These are phyloP conservation scores for Microbotryum silenes-acaulis DNA, from an alignment of 1,284 basidiomycete genomes.

Conservation along the genomic window DNA sequence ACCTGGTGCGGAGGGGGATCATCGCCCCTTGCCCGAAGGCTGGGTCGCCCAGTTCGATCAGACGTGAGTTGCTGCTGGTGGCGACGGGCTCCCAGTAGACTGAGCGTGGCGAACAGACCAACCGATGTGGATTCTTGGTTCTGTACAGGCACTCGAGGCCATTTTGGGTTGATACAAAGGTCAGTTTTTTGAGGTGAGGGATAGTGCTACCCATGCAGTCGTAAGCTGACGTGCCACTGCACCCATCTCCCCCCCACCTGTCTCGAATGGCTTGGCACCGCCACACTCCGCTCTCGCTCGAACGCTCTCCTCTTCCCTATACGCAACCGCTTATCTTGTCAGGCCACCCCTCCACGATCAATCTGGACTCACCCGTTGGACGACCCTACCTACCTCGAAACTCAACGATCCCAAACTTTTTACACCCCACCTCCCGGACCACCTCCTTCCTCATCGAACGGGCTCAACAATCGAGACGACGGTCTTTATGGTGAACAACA, in stretches of 20 bases:
- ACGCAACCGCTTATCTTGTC: too few relatives aligned
- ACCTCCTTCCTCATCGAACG: constrained; percentile 10
- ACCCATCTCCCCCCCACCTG: too few relatives aligned
- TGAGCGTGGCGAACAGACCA: too few relatives aligned
- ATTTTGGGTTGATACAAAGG: constrained; percentile 21
- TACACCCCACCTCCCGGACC: constrained; percentile 22
- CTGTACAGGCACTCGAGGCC: constrained; percentile 3
- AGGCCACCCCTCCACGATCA: constrained; percentile 37
- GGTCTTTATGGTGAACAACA: too few relatives aligned
- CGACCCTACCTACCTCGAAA: constrained; percentile 16
- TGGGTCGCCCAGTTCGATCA: constrained; percentile 18
- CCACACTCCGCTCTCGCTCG: too few relatives aligned
- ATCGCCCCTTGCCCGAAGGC: constrained; percentile 9
- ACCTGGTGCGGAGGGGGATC: too few relatives aligned
- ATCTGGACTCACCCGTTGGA: constrained; percentile 40
- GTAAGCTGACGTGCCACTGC: too few relatives aligned
- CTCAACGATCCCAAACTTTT: constrained; percentile 1
- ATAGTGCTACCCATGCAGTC: too few relatives aligned
- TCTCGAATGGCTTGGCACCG: too few relatives aligned
- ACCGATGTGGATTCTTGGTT: too few relatives aligned
- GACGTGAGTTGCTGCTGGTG: not conserved
- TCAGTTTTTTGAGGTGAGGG: not conserved
- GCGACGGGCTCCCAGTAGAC: too few relatives aligned
- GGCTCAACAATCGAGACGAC: not conserved
- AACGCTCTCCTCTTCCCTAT: not conserved